phyloP scores from a whole-genome alignment of 169 alveolate genomes.

The Babesia sp. region DNA sequence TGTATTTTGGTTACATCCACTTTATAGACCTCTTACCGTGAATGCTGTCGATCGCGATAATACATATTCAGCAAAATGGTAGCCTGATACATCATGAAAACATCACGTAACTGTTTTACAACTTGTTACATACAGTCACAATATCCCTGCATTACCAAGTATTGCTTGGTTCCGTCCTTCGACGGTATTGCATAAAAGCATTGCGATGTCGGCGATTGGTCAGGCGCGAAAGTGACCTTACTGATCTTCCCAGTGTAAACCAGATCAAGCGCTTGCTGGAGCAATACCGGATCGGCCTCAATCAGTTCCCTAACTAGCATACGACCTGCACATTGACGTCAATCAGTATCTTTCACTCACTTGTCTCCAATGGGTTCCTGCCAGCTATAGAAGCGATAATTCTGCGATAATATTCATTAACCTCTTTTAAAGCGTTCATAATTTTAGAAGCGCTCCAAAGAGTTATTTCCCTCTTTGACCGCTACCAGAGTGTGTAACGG shows the following conservation, averaged over 20 bases:
- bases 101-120: too few relatives aligned
- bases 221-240: constrained; percentile 5
- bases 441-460: background rate
- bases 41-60: constrained; percentile 37
- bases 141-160: constrained; percentile 45
- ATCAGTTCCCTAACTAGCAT: constrained; percentile 29
- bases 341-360: background rate
- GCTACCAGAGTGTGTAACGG: background rate
- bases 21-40: constrained; percentile 19
- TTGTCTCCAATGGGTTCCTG: constrained; percentile 33
- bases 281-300: constrained; percentile 19
- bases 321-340: constrained; percentile 16
- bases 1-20: background rate
- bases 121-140: constrained; percentile 21
- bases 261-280: constrained; percentile 22
- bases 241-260: constrained; percentile 18
- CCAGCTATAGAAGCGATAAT: constrained; percentile 30
- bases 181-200: constrained; percentile 33
- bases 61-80: constrained; percentile 35
- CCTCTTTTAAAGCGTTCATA: background rate
- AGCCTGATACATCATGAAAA: constrained; percentile 11
- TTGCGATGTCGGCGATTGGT: constrained; percentile 13
- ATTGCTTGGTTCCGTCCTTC: constrained; percentile 3
- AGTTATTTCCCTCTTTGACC: background rate
- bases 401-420: constrained; percentile 46